Conservation (phyloP, 2,329 filamentous ascomycete species). For the Nigrospora osmanthi region DNA sequence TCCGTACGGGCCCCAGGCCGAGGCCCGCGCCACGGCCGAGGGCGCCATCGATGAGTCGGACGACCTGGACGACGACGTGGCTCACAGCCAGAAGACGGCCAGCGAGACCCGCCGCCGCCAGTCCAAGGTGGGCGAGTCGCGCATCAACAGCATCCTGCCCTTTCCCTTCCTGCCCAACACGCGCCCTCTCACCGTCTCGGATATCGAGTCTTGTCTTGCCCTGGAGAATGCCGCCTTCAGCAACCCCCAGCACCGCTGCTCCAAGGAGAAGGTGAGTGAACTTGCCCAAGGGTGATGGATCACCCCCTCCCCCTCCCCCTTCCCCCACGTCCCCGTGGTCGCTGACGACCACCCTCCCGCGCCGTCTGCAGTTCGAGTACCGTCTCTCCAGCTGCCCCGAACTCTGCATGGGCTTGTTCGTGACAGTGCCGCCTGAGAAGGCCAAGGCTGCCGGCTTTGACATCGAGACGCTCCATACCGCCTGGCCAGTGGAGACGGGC, state of each 20-base stretch:
- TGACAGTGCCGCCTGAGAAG: constrained; percentile 45
- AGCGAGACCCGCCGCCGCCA: constrained; percentile 28
- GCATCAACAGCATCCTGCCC: constrained; percentile 35
- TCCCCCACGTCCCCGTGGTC: too few species aligned
- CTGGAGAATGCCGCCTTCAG: constrained; percentile 48
- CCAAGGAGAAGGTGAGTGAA: constrained; percentile 42
- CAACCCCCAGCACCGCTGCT: constrained; percentile 39
- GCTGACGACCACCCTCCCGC: too few species aligned
- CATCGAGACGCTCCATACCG: constrained; percentile 44
- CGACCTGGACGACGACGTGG: constrained; percentile 28
- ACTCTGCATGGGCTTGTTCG: constrained; percentile 74
- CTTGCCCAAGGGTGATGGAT: not conserved
- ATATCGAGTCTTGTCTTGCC: constrained; percentile 51
- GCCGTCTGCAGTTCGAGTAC: constrained; percentile 57
- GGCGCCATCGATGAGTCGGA: constrained; percentile 31
- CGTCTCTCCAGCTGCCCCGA: constrained; percentile 68
- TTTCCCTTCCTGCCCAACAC: constrained; percentile 65
- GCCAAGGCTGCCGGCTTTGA: constrained; percentile 36
- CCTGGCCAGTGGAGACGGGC: constrained; percentile 51
- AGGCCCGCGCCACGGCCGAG: not conserved
- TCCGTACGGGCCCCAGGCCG: not conserved
- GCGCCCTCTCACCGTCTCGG: constrained; percentile 61
- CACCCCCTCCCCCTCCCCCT: too few species aligned
- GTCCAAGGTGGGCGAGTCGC: constrained; percentile 22
- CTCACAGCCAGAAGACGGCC: constrained; percentile 28